Base-by-base conservation (phyloP, 2,329 filamentous ascomycete genomes). In the Fusarium domesticum region DNA sequence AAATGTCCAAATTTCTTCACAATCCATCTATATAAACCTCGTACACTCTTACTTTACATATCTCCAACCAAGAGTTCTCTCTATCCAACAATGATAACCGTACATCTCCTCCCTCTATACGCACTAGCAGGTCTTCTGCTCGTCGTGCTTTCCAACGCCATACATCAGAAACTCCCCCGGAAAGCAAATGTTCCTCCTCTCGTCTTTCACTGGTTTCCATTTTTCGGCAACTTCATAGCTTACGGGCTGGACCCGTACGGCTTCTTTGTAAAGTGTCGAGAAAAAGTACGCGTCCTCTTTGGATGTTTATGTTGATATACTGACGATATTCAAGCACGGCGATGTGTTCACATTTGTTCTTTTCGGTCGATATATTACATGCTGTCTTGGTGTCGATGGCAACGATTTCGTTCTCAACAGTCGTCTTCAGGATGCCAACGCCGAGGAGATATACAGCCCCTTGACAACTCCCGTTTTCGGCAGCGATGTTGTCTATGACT, bases 401-500 rank as follows among this genome's bases (percentile, higher is more conserved):
- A 79, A 80, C 64, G 74, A 79, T 31, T 78, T 79, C 50, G 73
- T 80, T 39, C 67, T 80, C 34, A 78, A 80, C 57, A 76, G 76
- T 48, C 77, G 76, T 56, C 67, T 73, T 18, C 65, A 68, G 47
- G 75, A 80, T 45, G 64, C 79, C 43, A 76, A 71, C 51, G 74
- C 76, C 45, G 76, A 80, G 58, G 75, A 79, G 23, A 73, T 78
- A 53, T 80, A 80, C 56, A 63, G 67, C 0, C 69, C 70, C 6
- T 61, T 79, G 33, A 76, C 72, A 6, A 77, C 70, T 1, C 75
- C 76, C 8, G 75, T 79, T 5, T 93, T 93, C 62, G 87, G 88
- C 47, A 81, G 78, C 63, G 82, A 87, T 67, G 85, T 93, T 34
- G 83, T 91, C 37, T 92, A 92, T 67, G 88, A 92, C 67, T 91